Percentiles rank a stretch among this genome's conserved stretches.
Evolutionary conservation across 805 yeast species (phyloP).

Genomic region (Candida pseudoglaebosa): DNA sequence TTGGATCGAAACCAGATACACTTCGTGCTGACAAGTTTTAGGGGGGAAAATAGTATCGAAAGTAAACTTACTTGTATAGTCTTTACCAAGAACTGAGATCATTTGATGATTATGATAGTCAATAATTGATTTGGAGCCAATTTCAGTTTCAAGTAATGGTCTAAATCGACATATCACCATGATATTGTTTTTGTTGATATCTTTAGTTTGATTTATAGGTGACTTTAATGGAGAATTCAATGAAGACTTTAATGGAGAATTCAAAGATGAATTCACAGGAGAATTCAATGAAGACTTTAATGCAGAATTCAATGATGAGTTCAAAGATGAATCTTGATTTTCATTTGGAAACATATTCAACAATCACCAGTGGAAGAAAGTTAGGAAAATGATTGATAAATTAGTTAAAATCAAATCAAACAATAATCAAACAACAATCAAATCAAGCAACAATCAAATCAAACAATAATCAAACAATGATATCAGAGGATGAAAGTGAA

Average conservation of each 20-base stretch:
- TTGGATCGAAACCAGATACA: constrained; percentile 55
- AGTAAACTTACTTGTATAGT: constrained; percentile 37
- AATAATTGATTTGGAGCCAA: constrained; percentile 12
- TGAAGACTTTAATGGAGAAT: neutral
- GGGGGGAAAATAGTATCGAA: constrained; percentile 65
- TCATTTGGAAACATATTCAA: no score
- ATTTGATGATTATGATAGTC: constrained; percentile 23
- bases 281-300: neutral
- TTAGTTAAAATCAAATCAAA: no score
- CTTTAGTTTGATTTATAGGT: no score
- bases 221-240: neutral
- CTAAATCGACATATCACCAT: constrained; percentile 72
- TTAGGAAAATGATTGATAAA: no score
- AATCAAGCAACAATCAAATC: no score
- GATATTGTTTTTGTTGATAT: constrained; percentile 36
- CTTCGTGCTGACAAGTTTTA: constrained; percentile 48
- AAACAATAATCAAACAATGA: no score
- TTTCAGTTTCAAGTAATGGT: constrained; percentile 45
- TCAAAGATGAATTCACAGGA: neutral
- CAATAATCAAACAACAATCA: no score
- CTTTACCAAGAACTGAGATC: constrained; percentile 25
- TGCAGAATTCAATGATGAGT: neutral
- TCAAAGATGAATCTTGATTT: no score
- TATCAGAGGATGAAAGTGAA: no score
- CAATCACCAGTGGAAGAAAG: no score